These are phyloP conservation scores for Aspergillus pseudoviridinutans DNA, from an alignment of 2,329 filamentous ascomycete genomes.

Conservation along the genomic window DNA sequence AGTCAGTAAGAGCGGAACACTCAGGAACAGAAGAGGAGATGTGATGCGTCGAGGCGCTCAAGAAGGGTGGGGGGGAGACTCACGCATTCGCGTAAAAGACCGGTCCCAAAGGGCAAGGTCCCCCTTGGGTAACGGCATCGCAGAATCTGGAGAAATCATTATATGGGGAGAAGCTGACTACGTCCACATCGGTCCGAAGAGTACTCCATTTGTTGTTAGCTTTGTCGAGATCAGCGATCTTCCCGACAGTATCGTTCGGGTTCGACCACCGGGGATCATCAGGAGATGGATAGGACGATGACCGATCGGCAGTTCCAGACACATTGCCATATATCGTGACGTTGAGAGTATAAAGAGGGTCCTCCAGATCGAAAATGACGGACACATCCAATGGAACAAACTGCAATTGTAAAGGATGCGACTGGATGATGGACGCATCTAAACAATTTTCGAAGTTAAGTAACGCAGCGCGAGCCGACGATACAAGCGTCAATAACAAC, in stretches of 20 bases:
- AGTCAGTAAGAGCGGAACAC: background rate
- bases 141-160: conserved; percentile 63
- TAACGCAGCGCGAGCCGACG: conserved; percentile 59
- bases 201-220: conserved; percentile 65
- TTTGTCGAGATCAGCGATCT: conserved; percentile 66
- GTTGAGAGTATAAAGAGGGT: conserved; percentile 61
- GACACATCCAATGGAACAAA: conserved; percentile 73
- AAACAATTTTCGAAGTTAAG: conserved; percentile 86
- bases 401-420: conserved; percentile 63
- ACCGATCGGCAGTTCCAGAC: conserved; percentile 59
- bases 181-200: conserved; percentile 65
- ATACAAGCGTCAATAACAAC: conserved; percentile 18
- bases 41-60: background rate
- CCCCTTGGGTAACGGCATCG: conserved; percentile 51
- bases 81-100: conserved; percentile 59
- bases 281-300: conserved; percentile 56
- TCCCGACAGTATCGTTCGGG: conserved; percentile 61
- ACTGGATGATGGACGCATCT: conserved; percentile 53
- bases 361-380: conserved; percentile 64
- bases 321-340: conserved; percentile 90
- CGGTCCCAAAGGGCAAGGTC: conserved; percentile 68
- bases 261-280: conserved; percentile 61
- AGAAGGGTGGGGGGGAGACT: conserved; percentile 17
- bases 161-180: conserved; percentile 73
- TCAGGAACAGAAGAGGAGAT: background rate